Evolutionary conservation across 2,329 filamentous ascomycete genomes (phyloP), one percentile per base, ranked within the genome.

Genomic region (Colletotrichum falcatum): DNA sequence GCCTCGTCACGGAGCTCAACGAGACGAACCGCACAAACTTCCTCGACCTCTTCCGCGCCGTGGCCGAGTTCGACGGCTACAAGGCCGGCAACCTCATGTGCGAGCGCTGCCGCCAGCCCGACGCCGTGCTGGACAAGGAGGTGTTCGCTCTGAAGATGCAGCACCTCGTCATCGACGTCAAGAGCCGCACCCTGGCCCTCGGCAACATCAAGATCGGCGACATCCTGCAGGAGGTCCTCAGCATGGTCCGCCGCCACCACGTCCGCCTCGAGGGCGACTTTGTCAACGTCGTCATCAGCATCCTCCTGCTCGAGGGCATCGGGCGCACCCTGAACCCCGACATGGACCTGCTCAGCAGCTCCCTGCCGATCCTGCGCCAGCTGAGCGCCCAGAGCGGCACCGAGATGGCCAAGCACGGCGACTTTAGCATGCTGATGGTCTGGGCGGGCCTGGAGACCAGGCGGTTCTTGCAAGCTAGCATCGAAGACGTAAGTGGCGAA

Each of bases 141-240:
- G 88, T 98, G 0, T 99, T 98, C 77, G 94, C 95, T 0, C 84
- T 98, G 69, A 94, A 94, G 79, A 98, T 99, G 95, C 95, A 99
- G 81, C 95, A 98, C 82, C 88, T 99, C 5, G 94, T 99, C 2
- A 84, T 98, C 0, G 90, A 91, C 35, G 94, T 99, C 74, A 98
- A 98, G 85, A 93, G 91, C 74, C 88, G 91, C 51, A 99, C 96
- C 0, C 91, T 99, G 66, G 95, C 96, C 0, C 86, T 99, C 0
- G 95, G 95, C 5, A 97, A 94, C 77, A 92, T 99, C 82, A 97
- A 95, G 83, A 98, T 99, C 73, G 96, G 96, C 14, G 96, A 99
- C 75, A 94, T 99, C 26, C 82, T 99, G 37, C 94, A 96, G 77
- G 89, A 97, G 75, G 96, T 98, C 0, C 85, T 99, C 54, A 87